These are phyloP conservation scores for Fusarium drepaniforme DNA, from an alignment of 2,329 filamentous ascomycete species.

Conservation along the genomic window DNA sequence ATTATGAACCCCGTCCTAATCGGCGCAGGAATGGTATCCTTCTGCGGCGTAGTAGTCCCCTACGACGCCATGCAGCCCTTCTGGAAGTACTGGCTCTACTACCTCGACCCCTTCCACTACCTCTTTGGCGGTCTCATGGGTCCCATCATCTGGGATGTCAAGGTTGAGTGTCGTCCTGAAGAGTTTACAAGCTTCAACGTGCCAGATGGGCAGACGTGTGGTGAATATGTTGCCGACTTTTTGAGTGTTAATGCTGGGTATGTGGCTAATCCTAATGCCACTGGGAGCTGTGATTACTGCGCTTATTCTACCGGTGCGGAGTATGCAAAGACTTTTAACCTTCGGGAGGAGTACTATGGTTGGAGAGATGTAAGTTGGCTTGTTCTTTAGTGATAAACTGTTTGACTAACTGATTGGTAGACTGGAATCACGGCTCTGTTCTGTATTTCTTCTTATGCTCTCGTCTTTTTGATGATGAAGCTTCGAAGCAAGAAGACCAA, in stretches of 20 bases:
- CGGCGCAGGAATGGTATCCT: slow-evolving; percentile 27
- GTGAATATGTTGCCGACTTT: slow-evolving; percentile 35
- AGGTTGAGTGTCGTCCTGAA: slow-evolving; percentile 49
- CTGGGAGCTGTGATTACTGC: slow-evolving; percentile 30
- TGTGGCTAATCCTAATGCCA: slow-evolving; percentile 18
- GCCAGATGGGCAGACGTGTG: slow-evolving; percentile 21
- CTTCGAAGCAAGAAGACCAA: slow-evolving; percentile 36
- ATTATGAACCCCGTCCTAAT: slow-evolving; percentile 8
- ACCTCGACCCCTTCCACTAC: slow-evolving; percentile 57
- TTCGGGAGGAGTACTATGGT: slow-evolving; percentile 28
- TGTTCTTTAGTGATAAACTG: too few relatives aligned
- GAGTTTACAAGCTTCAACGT: slow-evolving; percentile 42
- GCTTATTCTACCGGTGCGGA: slow-evolving; percentile 28
- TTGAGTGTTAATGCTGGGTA: slow-evolving; percentile 24
- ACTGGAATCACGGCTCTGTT: slow-evolving; percentile 39
- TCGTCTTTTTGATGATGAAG: slow-evolving; percentile 43
- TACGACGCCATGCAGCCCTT: slow-evolving; percentile 39
- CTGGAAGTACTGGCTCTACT: slow-evolving; percentile 53
- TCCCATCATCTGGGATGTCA: slow-evolving; percentile 52
- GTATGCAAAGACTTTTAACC: slow-evolving; percentile 32
- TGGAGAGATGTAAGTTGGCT: slow-evolving; percentile 37
- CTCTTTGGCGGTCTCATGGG: slow-evolving; percentile 54
- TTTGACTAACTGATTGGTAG: background rate
- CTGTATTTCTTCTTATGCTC: slow-evolving; percentile 34
- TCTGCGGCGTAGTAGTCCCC: slow-evolving; percentile 43